phyloP scores from a whole-genome alignment of 2,329 filamentous ascomycete species.

The Orbilia ellipsospora region DNA sequence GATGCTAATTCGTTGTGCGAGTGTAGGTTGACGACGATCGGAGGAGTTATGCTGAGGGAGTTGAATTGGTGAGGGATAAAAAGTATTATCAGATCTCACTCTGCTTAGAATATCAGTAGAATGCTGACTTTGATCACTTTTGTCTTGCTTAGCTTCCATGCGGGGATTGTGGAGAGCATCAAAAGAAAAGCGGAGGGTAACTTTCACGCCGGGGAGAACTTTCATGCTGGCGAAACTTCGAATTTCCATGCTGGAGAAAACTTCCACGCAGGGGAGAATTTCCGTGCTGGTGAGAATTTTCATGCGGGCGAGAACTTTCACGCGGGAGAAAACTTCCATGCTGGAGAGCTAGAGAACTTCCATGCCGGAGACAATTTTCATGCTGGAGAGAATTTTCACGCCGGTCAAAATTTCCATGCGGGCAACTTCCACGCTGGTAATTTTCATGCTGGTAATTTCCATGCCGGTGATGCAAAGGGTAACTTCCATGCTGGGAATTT shows the following conservation, averaged over 20 bases:
- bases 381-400: conserved; percentile 7
- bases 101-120: neutral
- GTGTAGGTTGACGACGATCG: conserved; percentile 1
- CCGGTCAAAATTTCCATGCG: conserved; percentile 7
- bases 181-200: neutral
- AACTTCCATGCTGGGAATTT: conserved; percentile 10
- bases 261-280: conserved; percentile 8
- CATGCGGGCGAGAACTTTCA: conserved; percentile 5
- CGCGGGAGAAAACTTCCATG: conserved; percentile 4
- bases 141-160: neutral
- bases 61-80: conserved; percentile 4
- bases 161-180: neutral
- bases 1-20: neutral
- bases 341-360: conserved; percentile 5
- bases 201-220: conserved; percentile 6
- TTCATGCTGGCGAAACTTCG: neutral
- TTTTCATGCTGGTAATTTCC: conserved; percentile 9
- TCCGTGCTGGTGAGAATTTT: conserved; percentile 9
- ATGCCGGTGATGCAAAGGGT: neutral
- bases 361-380: conserved; percentile 2
- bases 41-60: neutral
- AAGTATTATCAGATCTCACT: neutral
- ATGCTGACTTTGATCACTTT: neutral
- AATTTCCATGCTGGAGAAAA: conserved; percentile 5
- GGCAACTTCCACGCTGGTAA: conserved; percentile 8